A percentile compares a stretch with the other conserved stretches of the same genome.
These are phyloP conservation scores for Xylariaceae sp. DNA, from an alignment of 2,329 filamentous ascomycete species.

Conservation along the genomic window DNA sequence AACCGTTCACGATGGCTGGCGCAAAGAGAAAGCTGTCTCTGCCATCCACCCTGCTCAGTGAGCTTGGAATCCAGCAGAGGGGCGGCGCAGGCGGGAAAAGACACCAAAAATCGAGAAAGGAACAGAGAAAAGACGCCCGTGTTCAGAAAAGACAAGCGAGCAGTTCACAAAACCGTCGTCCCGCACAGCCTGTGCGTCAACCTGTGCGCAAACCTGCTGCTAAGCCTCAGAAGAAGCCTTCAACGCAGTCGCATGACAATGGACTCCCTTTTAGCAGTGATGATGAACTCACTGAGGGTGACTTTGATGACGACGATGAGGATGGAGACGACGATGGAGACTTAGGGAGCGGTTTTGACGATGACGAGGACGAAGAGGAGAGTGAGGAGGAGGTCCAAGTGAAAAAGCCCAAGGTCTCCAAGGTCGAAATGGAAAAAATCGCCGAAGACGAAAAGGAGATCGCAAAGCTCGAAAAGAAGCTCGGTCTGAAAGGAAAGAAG, in stretches of 20 bases:
- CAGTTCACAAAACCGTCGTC: slow-evolving; percentile 24
- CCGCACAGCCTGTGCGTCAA: slow-evolving; percentile 10
- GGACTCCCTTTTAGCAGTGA: slow-evolving; percentile 13
- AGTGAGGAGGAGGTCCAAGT: slow-evolving; percentile 30
- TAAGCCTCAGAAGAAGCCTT: not conserved
- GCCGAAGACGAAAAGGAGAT: slow-evolving; percentile 86
- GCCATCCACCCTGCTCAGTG: slow-evolving; percentile 40
- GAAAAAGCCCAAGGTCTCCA: slow-evolving; percentile 29
- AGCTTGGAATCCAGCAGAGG: slow-evolving; percentile 35
- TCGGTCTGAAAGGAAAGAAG: slow-evolving; percentile 76
- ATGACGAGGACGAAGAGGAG: slow-evolving; percentile 12
- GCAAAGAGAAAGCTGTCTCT: slow-evolving; percentile 37
- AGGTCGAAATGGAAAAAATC: slow-evolving; percentile 55
- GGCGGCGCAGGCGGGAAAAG: slow-evolving; percentile 17
- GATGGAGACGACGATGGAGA: slow-evolving; percentile 2
- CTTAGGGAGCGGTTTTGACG: slow-evolving; percentile 2
- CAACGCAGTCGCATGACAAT: slow-evolving; percentile 4
- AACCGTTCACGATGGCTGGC: not conserved
- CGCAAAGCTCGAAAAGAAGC: slow-evolving; percentile 75
- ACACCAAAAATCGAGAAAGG: slow-evolving; percentile 29
- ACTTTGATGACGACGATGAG: slow-evolving; percentile 19
- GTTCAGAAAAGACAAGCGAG: slow-evolving; percentile 30
- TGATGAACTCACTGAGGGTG: slow-evolving; percentile 20
- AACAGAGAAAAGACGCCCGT: slow-evolving; percentile 30
- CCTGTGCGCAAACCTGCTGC: slow-evolving; percentile 7